These are phyloP conservation scores for Penicillium nordicum DNA, from an alignment of 2,329 filamentous ascomycete species.

Conservation along the genomic window DNA sequence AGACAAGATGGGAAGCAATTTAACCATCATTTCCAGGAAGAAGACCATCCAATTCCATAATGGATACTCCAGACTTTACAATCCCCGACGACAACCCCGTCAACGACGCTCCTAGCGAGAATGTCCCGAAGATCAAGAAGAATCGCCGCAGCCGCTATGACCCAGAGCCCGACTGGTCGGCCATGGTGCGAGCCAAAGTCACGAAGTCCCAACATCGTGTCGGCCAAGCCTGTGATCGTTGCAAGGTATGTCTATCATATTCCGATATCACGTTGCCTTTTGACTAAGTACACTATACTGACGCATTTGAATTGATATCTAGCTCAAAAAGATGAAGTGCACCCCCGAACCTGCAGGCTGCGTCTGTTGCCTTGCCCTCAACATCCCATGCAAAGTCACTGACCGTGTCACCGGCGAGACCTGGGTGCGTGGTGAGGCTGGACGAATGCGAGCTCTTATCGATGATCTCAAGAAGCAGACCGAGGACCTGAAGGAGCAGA, in stretches of 20 bases:
- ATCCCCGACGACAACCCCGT: not conserved
- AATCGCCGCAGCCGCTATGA: conserved; percentile 19
- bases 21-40: not conserved
- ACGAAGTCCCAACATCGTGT: conserved; percentile 12
- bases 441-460: conserved; percentile 13
- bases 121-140: conserved; percentile 18
- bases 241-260: conserved; percentile 22
- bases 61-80: not conserved
- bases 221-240: conserved; percentile 30
- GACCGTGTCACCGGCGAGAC: conserved; percentile 23
- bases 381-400: conserved; percentile 22
- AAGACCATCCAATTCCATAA: not conserved
- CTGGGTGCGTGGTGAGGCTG: conserved; percentile 19
- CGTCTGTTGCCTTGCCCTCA: conserved; percentile 11
- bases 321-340: conserved; percentile 27
- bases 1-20: not conserved
- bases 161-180: conserved; percentile 25
- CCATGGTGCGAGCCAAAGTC: conserved; percentile 16
- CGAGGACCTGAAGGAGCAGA: conserved; percentile 1
- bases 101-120: conserved; percentile 34
- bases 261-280: no score
- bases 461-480: conserved; percentile 5
- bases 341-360: conserved; percentile 20
- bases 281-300: not conserved
- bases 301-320: not conserved